Evolutionary conservation across 2,329 filamentous ascomycete species (phyloP), one percentile per base, ranked within the genome.

Genomic region (Hymenoscyphus linearis): DNA sequence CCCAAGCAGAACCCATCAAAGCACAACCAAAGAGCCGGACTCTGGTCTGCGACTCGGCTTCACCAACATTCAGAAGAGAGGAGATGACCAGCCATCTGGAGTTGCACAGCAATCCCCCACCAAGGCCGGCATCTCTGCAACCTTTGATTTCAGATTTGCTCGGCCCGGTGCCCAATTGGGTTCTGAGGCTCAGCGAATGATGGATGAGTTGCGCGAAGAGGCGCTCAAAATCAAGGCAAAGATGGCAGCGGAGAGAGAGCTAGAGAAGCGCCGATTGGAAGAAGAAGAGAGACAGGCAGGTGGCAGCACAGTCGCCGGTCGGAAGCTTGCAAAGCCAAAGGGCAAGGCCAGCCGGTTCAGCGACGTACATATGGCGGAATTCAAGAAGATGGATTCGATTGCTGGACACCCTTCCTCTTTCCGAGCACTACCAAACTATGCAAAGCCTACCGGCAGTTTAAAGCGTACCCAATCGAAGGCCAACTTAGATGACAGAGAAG

Each of bases 371-470:
- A 89, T 90, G 84, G 86, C 87, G 56, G 85, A 93, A 71, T 97
- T 98, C 78, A 91, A 91, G 76, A 98, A 96, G 80, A 97, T 98
- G 93, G 92, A 96, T 73, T 97, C 93, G 1, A 97, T 98, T 71
- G 90, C 86, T 52, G 87, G 87, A 64, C 93, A 97, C 73, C 82
- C 91, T 9, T 96, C 93, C 12, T 84, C 88, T 16, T 95, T 87
- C 77, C 82, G 90, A 64, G 82, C 82, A 25, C 80, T 83, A 62
- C 75, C 80, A 4, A 80, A 75, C 37, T 80, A 81, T 9, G 75
- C 79, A 65, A 81, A 82, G n/a, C 82, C 84, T 10, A 72, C 77
- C 35, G 74, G 74, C 16, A 69, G 66, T 12, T 73, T 83, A 55
- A 83, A 83, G 72, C 76, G 81, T 40, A 79, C 77, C 57, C 78